Conservation (phyloP, 257 asterid species). For the Ocimum tenuiflorum region DNA sequence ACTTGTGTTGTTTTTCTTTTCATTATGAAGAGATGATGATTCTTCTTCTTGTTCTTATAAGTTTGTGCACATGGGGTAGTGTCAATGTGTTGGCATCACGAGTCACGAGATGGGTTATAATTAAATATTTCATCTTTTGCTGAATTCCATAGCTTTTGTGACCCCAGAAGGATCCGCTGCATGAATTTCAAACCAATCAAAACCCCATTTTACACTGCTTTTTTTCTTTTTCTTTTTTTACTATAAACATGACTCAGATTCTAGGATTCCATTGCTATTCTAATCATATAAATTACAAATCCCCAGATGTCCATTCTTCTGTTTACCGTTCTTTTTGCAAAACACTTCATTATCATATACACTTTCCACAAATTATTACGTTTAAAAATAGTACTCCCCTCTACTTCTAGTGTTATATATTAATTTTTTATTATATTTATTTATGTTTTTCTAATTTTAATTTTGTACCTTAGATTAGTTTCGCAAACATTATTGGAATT, state of each 20-base stretch:
- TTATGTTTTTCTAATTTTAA: too few relatives aligned
- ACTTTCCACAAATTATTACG: too few relatives aligned
- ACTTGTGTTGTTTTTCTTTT: not conserved
- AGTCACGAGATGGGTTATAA: slow-evolving; percentile 27
- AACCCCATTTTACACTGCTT: slow-evolving; percentile 4
- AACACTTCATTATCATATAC: not conserved
- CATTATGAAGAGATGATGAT: not conserved
- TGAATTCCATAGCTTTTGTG: slow-evolving; percentile 30
- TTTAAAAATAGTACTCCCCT: too few relatives aligned
- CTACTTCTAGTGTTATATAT: too few relatives aligned
- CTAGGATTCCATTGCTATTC: not conserved
- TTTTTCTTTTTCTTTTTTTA: not conserved
- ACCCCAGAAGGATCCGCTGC: slow-evolving; percentile 21
- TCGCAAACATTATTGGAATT: too few relatives aligned
- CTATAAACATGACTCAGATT: not conserved
- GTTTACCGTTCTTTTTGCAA: slow-evolving; percentile 12
- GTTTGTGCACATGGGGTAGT: slow-evolving; percentile 26
- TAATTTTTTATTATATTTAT: too few relatives aligned
- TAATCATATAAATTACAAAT: slow-evolving; percentile 25
- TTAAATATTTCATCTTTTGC: slow-evolving; percentile 4
- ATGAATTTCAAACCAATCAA: slow-evolving; percentile 22
- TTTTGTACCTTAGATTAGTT: too few relatives aligned
- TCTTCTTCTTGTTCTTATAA: not conserved
- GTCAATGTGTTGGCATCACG: slow-evolving; percentile 25
- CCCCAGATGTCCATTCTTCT: slow-evolving; percentile 18